Evolutionary conservation across 345 rosid species (phyloP), one percentile per base, ranked within the genome.

Genomic region (Linum trigynum): DNA sequence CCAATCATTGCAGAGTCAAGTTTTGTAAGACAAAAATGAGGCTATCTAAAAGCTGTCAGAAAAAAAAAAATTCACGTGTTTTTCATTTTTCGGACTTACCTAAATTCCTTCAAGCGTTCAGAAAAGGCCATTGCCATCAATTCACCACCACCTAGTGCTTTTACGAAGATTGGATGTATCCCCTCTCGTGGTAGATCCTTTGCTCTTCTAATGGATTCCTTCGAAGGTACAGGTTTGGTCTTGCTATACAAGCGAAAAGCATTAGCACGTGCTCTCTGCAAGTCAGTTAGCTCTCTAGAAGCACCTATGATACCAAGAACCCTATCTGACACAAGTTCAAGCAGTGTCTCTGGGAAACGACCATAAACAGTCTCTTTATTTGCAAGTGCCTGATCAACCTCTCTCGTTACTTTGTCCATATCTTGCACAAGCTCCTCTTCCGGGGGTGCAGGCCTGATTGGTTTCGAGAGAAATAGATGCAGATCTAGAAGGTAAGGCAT

Each of bases 301-400:
- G 96, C 78, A 80, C 87, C 86, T 57, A 94, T 79, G 70, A 79
- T 77, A 68, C 85, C 92, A 57, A 79, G 79, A 59, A 88, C 73
- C 71, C 83, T 82, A 57, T 94, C 95, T 17, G 89, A 88, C 42
- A 90, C 78, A 69, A 90, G 96, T 84, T 90, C 99, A 55, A 94
- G 75, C 69, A 83, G 76, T 16, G 89, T 79, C 73, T 90, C 97
- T 0, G 99, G 99, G 65, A 88, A 85, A 71, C 97, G 92, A 3
- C 99, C 99, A 61, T 88, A 94, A 59, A 94, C 78, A 68, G 97
- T 88, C 77, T 88, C 95, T 73, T 89, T 89, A 77, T 81, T 90
- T 63, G 87, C 84, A 69, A 88, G 62, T n/a, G 95, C 92, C 67
- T 76, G 70, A 63, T 82, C 92, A 53, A 92, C 86, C 76, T 77